Conservation (phyloP, 306 rosid species). For the Cucumis cinereus region DNA sequence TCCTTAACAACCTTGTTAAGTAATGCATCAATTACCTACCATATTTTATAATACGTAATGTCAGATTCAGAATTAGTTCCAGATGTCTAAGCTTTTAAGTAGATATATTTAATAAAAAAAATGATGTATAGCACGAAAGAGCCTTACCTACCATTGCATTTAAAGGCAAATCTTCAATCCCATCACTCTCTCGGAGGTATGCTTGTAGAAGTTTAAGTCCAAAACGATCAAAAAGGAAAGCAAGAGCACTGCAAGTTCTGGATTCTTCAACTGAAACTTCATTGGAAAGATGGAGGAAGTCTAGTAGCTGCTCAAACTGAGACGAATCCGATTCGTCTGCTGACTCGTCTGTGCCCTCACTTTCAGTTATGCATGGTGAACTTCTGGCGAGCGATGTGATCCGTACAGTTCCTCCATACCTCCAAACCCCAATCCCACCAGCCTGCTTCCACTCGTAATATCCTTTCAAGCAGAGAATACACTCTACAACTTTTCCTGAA, state of each 20-base stretch:
- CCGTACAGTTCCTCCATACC: constrained; percentile 94
- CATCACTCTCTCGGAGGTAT: constrained; percentile 57
- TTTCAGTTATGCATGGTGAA: constrained; percentile 34
- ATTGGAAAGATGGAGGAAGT: constrained; percentile 56
- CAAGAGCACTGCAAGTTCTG: constrained; percentile 46
- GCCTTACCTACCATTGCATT: constrained; percentile 98
- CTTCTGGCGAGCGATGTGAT: constrained; percentile 64
- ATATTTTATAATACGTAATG: not conserved
- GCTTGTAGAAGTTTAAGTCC: constrained; percentile 80
- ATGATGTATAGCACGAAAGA: not conserved
- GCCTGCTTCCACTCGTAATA: constrained; percentile 81
- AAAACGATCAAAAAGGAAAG: constrained; percentile 76
- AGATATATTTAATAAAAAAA: not conserved
- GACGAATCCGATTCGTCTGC: constrained; percentile 63
- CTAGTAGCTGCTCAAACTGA: constrained; percentile 64
- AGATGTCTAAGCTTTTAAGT: not conserved
- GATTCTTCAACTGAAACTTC: constrained; percentile 64
- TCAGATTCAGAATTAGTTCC: not conserved
- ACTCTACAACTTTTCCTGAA: constrained; percentile 79
- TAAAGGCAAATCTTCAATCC: constrained; percentile 52
- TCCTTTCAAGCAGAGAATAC: constrained; percentile 95
- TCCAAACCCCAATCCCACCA: constrained; percentile 96
- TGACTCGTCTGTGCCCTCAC: constrained; percentile 66
- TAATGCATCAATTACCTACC: constrained; percentile 69
- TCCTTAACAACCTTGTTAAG: constrained; percentile 65